Evolutionary conservation across 2,329 filamentous ascomycete species (phyloP), one percentile per base, ranked within the genome.

Genomic region (Colletotrichum caudatum): DNA sequence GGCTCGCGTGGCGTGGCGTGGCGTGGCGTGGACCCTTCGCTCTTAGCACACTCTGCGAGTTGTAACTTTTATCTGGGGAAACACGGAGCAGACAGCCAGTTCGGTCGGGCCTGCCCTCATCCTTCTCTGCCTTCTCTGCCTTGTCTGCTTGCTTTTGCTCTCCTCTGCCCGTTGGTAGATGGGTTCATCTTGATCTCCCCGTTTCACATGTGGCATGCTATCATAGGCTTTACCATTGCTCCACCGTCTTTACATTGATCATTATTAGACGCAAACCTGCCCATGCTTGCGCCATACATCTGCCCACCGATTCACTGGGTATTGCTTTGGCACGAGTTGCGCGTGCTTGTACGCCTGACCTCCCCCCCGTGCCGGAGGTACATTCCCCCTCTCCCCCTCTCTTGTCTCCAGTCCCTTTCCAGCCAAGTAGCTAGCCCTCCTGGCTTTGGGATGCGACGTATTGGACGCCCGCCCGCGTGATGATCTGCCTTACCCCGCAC

Each of bases 401-500:
- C 44, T n/a, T 54, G 23, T 41, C 35, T 58, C 54, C 23, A 18
- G 39, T 46, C n/a, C 23, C 57, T n/a, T 46, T 46, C 58, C 26
- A 60, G 41, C 48, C 26, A 29, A 26, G 12, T 51, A 48, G 39
- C 7, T 51, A 48, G 39, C 35, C 51, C 23, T 60, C 41, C 62
- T 61, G 35, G 23, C 20, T 29, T 56, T 69, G 53, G 44, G 41
- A 37, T 60, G 60, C 60, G 69, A 56, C 56, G 51, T 60, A 68
- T 71, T 69, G 65, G 69, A 48, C 64, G 64, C 54, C 61, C 48
- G 60, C 59, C 69, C 72, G 69, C 72, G 69, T 73, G 72, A 73
- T 66, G 72, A 65, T 72, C 65, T 69, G 59, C 66, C 57, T 67
- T 73, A 73, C 72, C 72, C 72, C 72, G 72, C 72, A 73, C 72